Evolutionary conservation across 345 rosid species (phyloP), one percentile per base, ranked within the genome.

Genomic region (Schrenkiella parvula): DNA sequence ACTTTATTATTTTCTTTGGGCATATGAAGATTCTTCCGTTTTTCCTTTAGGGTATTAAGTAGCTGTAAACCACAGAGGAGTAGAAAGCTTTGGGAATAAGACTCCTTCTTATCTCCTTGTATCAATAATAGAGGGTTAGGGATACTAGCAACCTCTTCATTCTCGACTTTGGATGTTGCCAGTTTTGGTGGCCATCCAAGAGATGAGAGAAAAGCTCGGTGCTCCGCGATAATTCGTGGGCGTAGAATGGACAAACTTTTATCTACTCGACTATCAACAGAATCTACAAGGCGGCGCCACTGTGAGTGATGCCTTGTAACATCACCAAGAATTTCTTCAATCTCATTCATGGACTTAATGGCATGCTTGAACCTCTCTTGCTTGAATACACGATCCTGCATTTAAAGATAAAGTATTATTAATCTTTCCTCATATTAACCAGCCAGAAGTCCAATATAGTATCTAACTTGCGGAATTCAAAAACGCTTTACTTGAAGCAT

Each of bases 151-250:
- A 64, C 51, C 50, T 77, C 86, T 56, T 75, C 77, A 55, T 23
- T 70, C 51, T 82, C 89, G 1, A 19, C 62, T 28, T 76, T 81
- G 14, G 80, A 57, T 15, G 86, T 65, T 26, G 76, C 28, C 28
- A 91, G 84, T 76, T 82, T 84, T 0, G 95, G 95, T 26, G 97
- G 97, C 97, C 95, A 88, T 37, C 95, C 95, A 52, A 91, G 74
- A 60, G 89, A 88, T 34, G 84, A 77, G 70, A 91, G 95, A 82
- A 88, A 83, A 58, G 86, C 74, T 58, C 97, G 84, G 9, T 88
- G 88, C 53, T 84, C 95, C 54, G 97, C 84, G 64, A 88, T 75
- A 46, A 84, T 71, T 69, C 87, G 88, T 2, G 84, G 87, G 31
- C 92, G 82, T n/a, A 85, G 80, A 68, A 82, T 71, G 26, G 80